Base-by-base conservation (phyloP, 371 early-diverging fungal genomes). In the Syncephalis plumigaleata region DNA sequence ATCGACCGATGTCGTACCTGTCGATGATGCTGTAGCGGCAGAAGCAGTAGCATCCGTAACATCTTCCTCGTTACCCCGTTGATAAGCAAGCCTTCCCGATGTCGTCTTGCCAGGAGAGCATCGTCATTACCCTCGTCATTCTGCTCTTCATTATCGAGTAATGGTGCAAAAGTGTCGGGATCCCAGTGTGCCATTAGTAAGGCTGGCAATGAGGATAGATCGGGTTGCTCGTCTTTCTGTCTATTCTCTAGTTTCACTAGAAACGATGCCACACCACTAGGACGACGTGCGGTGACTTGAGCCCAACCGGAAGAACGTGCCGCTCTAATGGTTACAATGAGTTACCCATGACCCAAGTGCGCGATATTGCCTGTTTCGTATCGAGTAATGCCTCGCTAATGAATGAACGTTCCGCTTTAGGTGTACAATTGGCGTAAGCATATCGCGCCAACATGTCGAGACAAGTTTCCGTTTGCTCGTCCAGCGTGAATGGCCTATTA, bases 391-490 rank as follows among this genome's bases (percentile, higher is more conserved):
- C 31, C 9, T 45, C 26, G 22, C 22, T 54, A 23, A 49, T 54
- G 37, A 49, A 54, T 7, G 49, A 45, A 51, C 66, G 64, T 24
- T 66, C 55, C 11, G 71, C 75, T 43, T 75, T 74, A 21, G 80
- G 69, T 44, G 66, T 67, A 39, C 75, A 76, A 56, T 85, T 81
- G 9, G 81, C 76, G 61, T 70, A 87, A 17, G 84, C 67, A 60
- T 86, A 84, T 17, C 87, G 77, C 13, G 88, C 71, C 17, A 96
- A 64, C 85, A 93, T 87, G 53, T 96, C 96, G 54, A 96, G 66
- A 47, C 91, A 90, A 8, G 91, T 79, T 52, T 81, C 84, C 0
- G 81, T 79, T 40, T 74, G 81, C 55, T 88, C 91, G 22, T 48
- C 53, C 13, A 22, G 13, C 15, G 37, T 37, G 3, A 50, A 51